phyloP scores from a whole-genome alignment of 768 basidiomycete species.

The Rhizopogon roseolus region DNA sequence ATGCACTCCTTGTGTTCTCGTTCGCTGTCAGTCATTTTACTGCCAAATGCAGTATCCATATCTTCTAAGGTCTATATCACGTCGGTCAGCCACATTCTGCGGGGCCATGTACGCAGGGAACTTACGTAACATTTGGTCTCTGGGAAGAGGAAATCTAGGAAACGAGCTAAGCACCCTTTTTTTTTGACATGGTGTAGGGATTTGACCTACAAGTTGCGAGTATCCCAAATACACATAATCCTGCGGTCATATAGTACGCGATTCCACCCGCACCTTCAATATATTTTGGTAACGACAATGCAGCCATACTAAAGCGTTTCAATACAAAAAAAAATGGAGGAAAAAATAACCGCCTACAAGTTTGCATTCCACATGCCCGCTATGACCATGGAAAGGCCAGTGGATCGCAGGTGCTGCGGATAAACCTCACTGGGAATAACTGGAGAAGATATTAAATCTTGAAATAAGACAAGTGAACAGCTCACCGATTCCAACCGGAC shows the following conservation, averaged over 20 bases:
- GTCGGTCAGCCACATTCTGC: neutral
- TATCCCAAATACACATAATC: slow-evolving; percentile 17
- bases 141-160: slow-evolving; percentile 20
- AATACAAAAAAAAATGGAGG: neutral
- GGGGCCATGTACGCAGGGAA: neutral
- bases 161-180: neutral
- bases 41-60: slow-evolving; percentile 28
- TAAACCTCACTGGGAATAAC: slow-evolving; percentile 38
- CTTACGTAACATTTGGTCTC: slow-evolving; percentile 29
- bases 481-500: slow-evolving; percentile 23
- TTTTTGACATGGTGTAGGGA: no score
- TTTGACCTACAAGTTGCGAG: slow-evolving; percentile 21
- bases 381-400: slow-evolving; percentile 34
- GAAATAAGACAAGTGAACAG: neutral
- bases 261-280: slow-evolving; percentile 13
- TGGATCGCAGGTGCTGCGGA: slow-evolving; percentile 34
- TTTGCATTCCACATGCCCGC: slow-evolving; percentile 38
- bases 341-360: slow-evolving; percentile 14
- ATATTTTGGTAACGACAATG: slow-evolving; percentile 21
- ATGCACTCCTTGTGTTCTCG: slow-evolving; percentile 21
- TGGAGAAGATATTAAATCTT: slow-evolving; percentile 8
- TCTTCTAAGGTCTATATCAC: slow-evolving; percentile 25
- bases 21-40: slow-evolving; percentile 20
- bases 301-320: slow-evolving; percentile 15
- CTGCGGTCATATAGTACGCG: slow-evolving; percentile 25